Evolutionary conservation across 176 grass and related monocot genomes (phyloP).

Genomic region (Stipa capillata): DNA sequence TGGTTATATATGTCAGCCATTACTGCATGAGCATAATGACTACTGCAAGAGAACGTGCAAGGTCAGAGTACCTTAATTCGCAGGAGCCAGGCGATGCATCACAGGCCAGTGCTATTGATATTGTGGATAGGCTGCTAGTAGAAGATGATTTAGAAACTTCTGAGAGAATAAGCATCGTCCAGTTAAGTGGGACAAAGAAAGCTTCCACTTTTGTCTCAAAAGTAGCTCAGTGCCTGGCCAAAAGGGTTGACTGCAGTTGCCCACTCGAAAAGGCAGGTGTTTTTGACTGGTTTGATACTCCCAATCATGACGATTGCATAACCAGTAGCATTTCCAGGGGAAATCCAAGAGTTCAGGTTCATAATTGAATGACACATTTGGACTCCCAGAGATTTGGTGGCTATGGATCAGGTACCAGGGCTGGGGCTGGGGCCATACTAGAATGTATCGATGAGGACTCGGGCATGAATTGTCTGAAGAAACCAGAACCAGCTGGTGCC

Average conservation of each 20-base stretch:
- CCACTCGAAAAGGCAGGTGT: slow-evolving; percentile 25
- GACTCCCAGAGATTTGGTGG: slow-evolving; percentile 6
- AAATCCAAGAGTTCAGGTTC: slow-evolving; percentile 8
- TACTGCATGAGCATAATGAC: not conserved
- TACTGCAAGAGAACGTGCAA: not conserved
- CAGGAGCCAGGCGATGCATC: slow-evolving; percentile 58
- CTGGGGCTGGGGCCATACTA: not conserved
- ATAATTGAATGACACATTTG: slow-evolving; percentile 11
- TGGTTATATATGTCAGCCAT: not conserved
- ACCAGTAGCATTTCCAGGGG: slow-evolving; percentile 3
- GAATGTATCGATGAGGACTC: slow-evolving; percentile 17
- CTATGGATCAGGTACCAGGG: not conserved
- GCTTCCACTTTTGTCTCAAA: slow-evolving; percentile 39
- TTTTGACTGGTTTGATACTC: slow-evolving; percentile 66
- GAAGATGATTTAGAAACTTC: slow-evolving; percentile 35
- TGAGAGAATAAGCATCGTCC: slow-evolving; percentile 8
- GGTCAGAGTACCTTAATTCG: slow-evolving; percentile 51
- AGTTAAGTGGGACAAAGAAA: slow-evolving; percentile 18
- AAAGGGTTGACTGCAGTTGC: slow-evolving; percentile 19
- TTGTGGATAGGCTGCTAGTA: slow-evolving; percentile 45
- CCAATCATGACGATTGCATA: slow-evolving; percentile 24
- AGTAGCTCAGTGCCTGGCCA: slow-evolving; percentile 40
- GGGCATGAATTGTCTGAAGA: slow-evolving; percentile 15
- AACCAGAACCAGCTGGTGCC: slow-evolving; percentile 9
- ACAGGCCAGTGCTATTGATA: slow-evolving; percentile 46